Base-by-base conservation (phyloP, 1,284 basidiomycete species). In the Rhizopogon parksii region DNA sequence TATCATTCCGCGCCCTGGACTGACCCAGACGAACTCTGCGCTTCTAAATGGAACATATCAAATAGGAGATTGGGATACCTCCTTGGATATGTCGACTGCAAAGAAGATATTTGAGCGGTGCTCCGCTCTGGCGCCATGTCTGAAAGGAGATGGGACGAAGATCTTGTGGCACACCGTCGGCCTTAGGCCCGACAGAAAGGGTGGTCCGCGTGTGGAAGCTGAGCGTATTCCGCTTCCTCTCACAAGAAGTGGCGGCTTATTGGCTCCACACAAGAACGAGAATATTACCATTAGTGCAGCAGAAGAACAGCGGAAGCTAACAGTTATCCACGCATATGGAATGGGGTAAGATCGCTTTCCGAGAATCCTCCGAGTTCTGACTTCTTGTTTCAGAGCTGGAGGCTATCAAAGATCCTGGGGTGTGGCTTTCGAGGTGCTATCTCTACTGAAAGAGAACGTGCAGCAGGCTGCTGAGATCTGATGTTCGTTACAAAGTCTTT, bases 301-400 rank as follows among this genome's bases (percentile, higher is more conserved):
- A 50, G 36, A 56, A 57, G 40, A 51, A 47, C 48, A 68, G 69
- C 47, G 61, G 62, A 35, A 70, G 59, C 62, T 76, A 45, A 67
- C 66, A 12, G 73, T 83, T 1, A 71, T 84, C 19, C 83, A 85
- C 63, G 79, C 78, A 24, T 84, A 85, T 61, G 82, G 83, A 4
- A 78, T 83, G 36, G 82, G 81, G 65, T 78, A 60, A 24, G 76
- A 21, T 38, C 4, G 8, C 4, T 19, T 38, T 21, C 0, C 17
- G 36, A 38, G 46, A 17, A 32, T 43, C 6, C 1, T 21, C 15
- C 17, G 30, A 21, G 14, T 60, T 43, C 50, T 32, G 0, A 53
- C 25, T 17, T 8, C 45, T 15, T n/a, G 21, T 43, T 59, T 62
- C 40, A 74, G 72, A 6, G 64, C 70, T 12, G 68, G 69, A 17